Evolutionary conservation across 2,329 filamentous ascomycete species (phyloP).

Genomic region (Capronia americana): DNA sequence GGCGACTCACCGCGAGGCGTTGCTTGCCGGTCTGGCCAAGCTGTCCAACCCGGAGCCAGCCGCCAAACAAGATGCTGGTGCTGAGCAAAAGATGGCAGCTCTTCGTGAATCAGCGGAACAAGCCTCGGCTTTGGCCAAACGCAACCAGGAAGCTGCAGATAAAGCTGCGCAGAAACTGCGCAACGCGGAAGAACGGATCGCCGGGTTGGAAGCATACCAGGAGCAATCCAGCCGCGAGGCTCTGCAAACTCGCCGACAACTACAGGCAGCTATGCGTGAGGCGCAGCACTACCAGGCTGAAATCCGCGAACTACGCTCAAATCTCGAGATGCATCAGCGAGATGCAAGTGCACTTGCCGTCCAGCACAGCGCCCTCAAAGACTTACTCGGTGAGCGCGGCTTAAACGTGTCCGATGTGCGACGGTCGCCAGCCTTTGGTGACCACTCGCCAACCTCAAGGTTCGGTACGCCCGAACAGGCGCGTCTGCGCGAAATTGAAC

Average conservation of each 20-base stretch:
- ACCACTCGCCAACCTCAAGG: slow-evolving; percentile 71
- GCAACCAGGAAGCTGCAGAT: slow-evolving; percentile 89
- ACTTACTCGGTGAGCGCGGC: slow-evolving; percentile 86
- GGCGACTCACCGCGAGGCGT: slow-evolving; percentile 78
- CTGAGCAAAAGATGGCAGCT: slow-evolving; percentile 66
- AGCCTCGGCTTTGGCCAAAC: slow-evolving; percentile 80
- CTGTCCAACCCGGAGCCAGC: slow-evolving; percentile 57
- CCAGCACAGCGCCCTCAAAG: slow-evolving; percentile 91
- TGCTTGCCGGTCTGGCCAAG: slow-evolving; percentile 82
- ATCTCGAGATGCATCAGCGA: slow-evolving; percentile 83
- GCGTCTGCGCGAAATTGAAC: slow-evolving; percentile 83
- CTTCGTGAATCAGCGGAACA: slow-evolving; percentile 80
- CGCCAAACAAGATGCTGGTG: slow-evolving; percentile 56
- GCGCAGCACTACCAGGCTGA: slow-evolving; percentile 79
- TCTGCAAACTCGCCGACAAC: slow-evolving; percentile 83
- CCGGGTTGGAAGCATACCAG: slow-evolving; percentile 94
- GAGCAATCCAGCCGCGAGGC: slow-evolving; percentile 95
- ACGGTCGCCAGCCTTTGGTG: slow-evolving; percentile 70
- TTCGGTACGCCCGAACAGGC: slow-evolving; percentile 79
- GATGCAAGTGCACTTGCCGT: slow-evolving; percentile 93
- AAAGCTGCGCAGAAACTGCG: slow-evolving; percentile 85
- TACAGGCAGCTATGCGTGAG: slow-evolving; percentile 84
- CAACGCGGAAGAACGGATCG: slow-evolving; percentile 93
- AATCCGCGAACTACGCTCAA: slow-evolving; percentile 81
- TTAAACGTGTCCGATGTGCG: slow-evolving; percentile 77